Conservation (phyloP, 2,329 filamentous ascomycete genomes). For the Phaeophleospora eucalypticola region DNA sequence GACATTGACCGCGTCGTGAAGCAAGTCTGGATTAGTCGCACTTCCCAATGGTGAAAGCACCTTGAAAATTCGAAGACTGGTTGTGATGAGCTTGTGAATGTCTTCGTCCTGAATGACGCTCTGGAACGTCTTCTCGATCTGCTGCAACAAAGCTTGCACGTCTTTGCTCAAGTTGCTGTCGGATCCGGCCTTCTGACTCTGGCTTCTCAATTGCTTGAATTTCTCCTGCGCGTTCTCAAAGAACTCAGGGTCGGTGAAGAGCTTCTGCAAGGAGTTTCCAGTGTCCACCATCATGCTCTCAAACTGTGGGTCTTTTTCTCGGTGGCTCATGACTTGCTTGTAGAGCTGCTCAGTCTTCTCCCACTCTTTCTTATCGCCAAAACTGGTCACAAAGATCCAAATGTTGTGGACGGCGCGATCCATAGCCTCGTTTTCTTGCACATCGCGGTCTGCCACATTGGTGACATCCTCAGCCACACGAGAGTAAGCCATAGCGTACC, state of each 20-base stretch:
- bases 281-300: conserved; percentile 71
- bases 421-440: conserved; percentile 68
- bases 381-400: conserved; percentile 74
- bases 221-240: conserved; percentile 71
- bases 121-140: conserved; percentile 63
- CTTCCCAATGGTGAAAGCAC: conserved; percentile 64
- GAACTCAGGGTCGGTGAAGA: conserved; percentile 82
- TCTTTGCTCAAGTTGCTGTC: conserved; percentile 68
- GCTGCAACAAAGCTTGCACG: conserved; percentile 65
- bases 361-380: conserved; percentile 74
- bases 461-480: conserved; percentile 65
- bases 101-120: conserved; percentile 69
- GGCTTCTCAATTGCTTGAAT: conserved; percentile 55
- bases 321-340: conserved; percentile 67
- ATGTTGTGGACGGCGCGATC: conserved; percentile 74
- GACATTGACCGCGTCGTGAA: conserved; percentile 71
- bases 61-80: conserved; percentile 60
- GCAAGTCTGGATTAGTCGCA: conserved; percentile 64
- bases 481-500: conserved; percentile 75
- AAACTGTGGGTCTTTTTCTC: conserved; percentile 74
- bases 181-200: conserved; percentile 55
- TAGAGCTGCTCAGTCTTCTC: conserved; percentile 66
- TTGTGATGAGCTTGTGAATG: conserved; percentile 64
- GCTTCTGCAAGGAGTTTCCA: conserved; percentile 69
- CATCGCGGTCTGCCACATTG: conserved; percentile 63